These are phyloP conservation scores for Candida saitoana DNA, from an alignment of 805 yeast species.

Conservation along the genomic window DNA sequence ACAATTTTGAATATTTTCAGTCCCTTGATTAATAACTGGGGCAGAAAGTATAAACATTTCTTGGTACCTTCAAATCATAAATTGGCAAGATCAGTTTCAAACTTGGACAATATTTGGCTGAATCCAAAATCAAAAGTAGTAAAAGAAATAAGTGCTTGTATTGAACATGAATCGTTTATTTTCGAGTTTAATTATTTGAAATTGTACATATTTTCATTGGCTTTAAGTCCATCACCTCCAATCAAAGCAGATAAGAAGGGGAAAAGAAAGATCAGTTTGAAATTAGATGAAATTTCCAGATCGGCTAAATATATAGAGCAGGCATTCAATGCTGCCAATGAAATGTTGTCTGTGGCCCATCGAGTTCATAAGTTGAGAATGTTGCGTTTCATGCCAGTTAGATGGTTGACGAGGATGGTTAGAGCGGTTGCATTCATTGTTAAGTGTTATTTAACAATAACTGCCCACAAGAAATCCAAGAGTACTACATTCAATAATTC, in stretches of 20 bases:
- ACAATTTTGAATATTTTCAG: conserved; percentile 68
- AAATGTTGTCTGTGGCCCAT: conserved; percentile 65
- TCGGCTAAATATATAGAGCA: conserved; percentile 74
- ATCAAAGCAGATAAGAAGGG: conserved; percentile 14
- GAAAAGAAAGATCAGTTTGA: conserved; percentile 29
- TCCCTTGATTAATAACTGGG: conserved; percentile 79
- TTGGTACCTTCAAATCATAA: conserved; percentile 48
- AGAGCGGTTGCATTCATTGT: conserved; percentile 88
- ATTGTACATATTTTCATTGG: conserved; percentile 78
- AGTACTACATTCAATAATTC: conserved; percentile 12
- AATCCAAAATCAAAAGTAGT: conserved; percentile 32
- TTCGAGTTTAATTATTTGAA: conserved; percentile 84
- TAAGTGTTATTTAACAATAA: conserved; percentile 70
- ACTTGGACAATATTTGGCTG: conserved; percentile 17
- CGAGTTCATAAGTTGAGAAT: conserved; percentile 62
- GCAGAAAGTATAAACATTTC: conserved; percentile 53
- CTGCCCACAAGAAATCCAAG: conserved; percentile 37
- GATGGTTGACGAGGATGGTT: conserved; percentile 85
- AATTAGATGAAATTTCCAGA: conserved; percentile 65
- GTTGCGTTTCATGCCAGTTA: conserved; percentile 79
- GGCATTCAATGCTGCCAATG: conserved; percentile 83
- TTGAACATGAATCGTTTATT: conserved; percentile 68
- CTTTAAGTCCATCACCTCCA: conserved; percentile 47
- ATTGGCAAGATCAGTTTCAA: conserved; percentile 25
- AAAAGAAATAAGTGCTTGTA: conserved; percentile 34